These are phyloP conservation scores for Trichoderma brevicompactum DNA, from an alignment of 2,329 filamentous ascomycete species.

Conservation along the genomic window DNA sequence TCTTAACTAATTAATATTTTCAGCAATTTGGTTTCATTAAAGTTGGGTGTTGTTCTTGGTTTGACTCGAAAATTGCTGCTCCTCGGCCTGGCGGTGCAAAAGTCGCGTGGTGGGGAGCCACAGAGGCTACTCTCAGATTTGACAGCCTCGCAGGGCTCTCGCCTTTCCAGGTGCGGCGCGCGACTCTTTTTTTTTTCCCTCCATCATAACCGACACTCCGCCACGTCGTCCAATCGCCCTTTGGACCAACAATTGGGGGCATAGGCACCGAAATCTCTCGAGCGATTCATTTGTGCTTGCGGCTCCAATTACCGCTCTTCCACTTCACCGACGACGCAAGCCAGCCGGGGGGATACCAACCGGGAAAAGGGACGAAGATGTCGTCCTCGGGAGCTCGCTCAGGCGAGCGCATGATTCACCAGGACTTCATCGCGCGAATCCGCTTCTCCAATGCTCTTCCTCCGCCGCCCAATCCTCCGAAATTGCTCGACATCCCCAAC, in stretches of 20 bases:
- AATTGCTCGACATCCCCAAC: conserved; percentile 95
- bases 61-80: not conserved
- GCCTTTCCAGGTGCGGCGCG: conserved; percentile 16
- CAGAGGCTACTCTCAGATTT: conserved; percentile 17
- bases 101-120: conserved; percentile 24
- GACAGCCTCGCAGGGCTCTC: conserved; percentile 24
- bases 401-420: conserved; percentile 71
- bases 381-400: conserved; percentile 45
- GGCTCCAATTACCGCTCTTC: not conserved
- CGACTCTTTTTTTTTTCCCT: conserved; percentile 15
- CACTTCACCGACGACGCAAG: not conserved
- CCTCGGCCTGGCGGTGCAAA: not conserved
- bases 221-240: conserved; percentile 5
- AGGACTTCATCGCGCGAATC: conserved; percentile 96
- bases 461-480: conserved; percentile 90
- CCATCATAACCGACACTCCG: conserved; percentile 9
- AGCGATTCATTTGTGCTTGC: not conserved
- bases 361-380: conserved; percentile 35
- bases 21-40: not conserved
- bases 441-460: conserved; percentile 95
- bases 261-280: not conserved
- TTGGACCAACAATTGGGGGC: not conserved
- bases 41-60: not conserved
- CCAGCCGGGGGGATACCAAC: not conserved
- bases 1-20: no score